phyloP scores from a whole-genome alignment of 345 rosid species.

The Clausena lansium region DNA sequence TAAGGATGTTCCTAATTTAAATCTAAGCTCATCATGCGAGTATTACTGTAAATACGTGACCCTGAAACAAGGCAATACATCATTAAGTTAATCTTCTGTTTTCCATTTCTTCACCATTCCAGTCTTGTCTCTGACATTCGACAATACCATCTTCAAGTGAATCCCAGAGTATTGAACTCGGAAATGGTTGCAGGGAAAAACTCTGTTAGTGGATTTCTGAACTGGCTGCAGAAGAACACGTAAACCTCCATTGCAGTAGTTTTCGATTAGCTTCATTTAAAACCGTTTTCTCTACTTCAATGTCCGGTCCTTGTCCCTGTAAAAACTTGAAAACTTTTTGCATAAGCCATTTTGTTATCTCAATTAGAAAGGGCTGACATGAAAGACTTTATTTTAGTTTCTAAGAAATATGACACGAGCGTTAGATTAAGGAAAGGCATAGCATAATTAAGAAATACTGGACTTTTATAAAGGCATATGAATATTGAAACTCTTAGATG shows the following conservation, averaged over 20 bases:
- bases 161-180: not conserved
- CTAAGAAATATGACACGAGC: not conserved
- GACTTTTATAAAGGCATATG: not conserved
- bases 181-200: not conserved
- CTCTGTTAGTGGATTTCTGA: not conserved
- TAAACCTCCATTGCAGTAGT: constrained; percentile 5
- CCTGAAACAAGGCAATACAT: not conserved
- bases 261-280: not conserved
- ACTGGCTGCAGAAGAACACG: constrained; percentile 19
- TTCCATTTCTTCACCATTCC: not conserved
- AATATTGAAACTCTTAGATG: not conserved
- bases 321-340: not conserved
- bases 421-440: not conserved
- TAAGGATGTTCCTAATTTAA: constrained; percentile 20
- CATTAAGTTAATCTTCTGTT: not conserved
- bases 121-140: not conserved
- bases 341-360: not conserved
- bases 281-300: not conserved
- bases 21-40: constrained; percentile 20
- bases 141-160: constrained; percentile 10
- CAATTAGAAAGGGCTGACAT: not conserved
- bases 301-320: not conserved
- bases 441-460: not conserved
- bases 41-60: constrained; percentile 6
- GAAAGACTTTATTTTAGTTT: not conserved